These are phyloP conservation scores for Diaporthe destruens DNA, from an alignment of 2,329 filamentous ascomycete genomes.

Conservation along the genomic window DNA sequence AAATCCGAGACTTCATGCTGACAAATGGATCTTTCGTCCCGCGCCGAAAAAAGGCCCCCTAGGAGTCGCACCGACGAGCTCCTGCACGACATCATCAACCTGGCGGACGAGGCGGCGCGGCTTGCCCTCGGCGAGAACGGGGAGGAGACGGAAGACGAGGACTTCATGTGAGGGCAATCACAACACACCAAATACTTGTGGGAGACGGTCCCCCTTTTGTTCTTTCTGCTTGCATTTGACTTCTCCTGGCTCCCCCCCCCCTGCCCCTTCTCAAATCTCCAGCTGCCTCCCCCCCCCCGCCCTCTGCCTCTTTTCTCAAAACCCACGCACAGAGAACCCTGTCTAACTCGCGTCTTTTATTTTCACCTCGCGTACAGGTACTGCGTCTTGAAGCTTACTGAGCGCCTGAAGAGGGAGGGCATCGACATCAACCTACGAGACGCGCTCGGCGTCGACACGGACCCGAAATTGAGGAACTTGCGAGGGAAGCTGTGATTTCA, in stretches of 20 bases:
- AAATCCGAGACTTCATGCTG: slow-evolving; percentile 3
- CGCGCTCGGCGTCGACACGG: slow-evolving; percentile 41
- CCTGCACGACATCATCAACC: slow-evolving; percentile 53
- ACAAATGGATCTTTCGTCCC: neutral
- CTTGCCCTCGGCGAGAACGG: slow-evolving; percentile 54
- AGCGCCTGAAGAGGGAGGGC: slow-evolving; percentile 42
- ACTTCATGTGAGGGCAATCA: slow-evolving; percentile 55
- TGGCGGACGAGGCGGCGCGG: slow-evolving; percentile 59
- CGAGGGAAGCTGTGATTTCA: slow-evolving; percentile 36
- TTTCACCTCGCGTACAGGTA: slow-evolving; percentile 33
- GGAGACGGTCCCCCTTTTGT: slow-evolving; percentile 38
- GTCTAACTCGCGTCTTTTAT: slow-evolving; percentile 33
- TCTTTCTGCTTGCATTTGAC: slow-evolving; percentile 18
- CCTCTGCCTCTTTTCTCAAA: neutral
- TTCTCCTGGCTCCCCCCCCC: neutral
- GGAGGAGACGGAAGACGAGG: slow-evolving; percentile 51
- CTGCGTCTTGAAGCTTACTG: slow-evolving; percentile 43
- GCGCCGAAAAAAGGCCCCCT: slow-evolving; percentile 42
- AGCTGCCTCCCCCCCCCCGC: neutral
- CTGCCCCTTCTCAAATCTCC: neutral
- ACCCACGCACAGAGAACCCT: neutral
- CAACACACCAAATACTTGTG: slow-evolving; percentile 38
- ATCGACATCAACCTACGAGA: slow-evolving; percentile 43
- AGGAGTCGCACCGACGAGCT: slow-evolving; percentile 52
- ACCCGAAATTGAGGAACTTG: slow-evolving; percentile 42